Conservation (phyloP, 2,329 filamentous ascomycete genomes). For the Colletotrichum siamense region DNA sequence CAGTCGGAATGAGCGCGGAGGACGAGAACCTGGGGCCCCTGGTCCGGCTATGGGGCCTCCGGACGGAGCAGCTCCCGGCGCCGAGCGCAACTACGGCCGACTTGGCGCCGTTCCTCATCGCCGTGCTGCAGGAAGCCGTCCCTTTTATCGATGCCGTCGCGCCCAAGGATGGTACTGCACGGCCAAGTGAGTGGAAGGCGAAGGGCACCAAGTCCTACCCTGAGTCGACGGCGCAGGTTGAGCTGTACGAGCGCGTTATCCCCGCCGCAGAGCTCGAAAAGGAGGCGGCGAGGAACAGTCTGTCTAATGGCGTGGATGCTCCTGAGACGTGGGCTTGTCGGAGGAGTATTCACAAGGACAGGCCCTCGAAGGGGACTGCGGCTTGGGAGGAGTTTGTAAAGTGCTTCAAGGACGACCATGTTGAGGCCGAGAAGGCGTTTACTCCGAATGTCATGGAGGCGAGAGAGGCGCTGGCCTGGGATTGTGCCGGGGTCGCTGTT, state of each 20-base stretch:
- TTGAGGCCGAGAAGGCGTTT: slow-evolving; percentile 44
- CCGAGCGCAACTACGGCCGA: slow-evolving; percentile 42
- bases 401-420: slow-evolving; percentile 58
- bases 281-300: slow-evolving; percentile 38
- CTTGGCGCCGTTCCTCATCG: slow-evolving; percentile 55
- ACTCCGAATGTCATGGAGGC: slow-evolving; percentile 42
- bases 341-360: slow-evolving; percentile 65
- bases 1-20: not conserved
- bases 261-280: slow-evolving; percentile 46
- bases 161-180: slow-evolving; percentile 38
- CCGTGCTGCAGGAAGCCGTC: slow-evolving; percentile 62
- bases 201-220: slow-evolving; percentile 55
- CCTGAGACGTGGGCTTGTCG: slow-evolving; percentile 69
- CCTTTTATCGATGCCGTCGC: slow-evolving; percentile 63
- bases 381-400: slow-evolving; percentile 68
- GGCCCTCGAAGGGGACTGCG: slow-evolving; percentile 56
- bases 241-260: slow-evolving; percentile 59
- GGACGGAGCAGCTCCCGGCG: slow-evolving; percentile 51
- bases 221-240: slow-evolving; percentile 55
- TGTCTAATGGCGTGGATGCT: slow-evolving; percentile 24
- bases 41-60: slow-evolving; percentile 60
- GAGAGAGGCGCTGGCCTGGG: slow-evolving; percentile 47
- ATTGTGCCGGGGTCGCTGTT: slow-evolving; percentile 45
- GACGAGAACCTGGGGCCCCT: slow-evolving; percentile 46
- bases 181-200: slow-evolving; percentile 53